These are phyloP conservation scores for Phanerochaete carnosa DNA, from an alignment of 768 basidiomycete genomes.

Conservation along the genomic window DNA sequence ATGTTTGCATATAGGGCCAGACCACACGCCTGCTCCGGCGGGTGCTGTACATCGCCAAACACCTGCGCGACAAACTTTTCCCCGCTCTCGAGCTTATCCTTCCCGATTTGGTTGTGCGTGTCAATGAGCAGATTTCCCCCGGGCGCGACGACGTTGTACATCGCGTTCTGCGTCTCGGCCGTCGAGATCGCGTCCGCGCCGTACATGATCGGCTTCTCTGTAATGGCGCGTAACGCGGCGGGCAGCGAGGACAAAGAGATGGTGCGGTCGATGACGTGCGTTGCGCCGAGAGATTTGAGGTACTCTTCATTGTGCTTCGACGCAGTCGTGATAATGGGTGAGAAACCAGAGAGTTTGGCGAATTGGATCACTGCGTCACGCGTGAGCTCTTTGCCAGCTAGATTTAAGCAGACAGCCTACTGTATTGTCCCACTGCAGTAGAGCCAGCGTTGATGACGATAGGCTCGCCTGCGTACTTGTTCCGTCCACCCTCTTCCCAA, in stretches of 20 bases:
- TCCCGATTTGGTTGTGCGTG: conserved; percentile 6
- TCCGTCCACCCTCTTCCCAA: conserved; percentile 18
- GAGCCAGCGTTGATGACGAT: conserved; percentile 24
- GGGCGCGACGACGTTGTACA: conserved; percentile 20
- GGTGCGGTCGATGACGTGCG: conserved; percentile 24
- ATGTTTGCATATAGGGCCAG: conserved; percentile 17
- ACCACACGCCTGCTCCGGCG: conserved; percentile 11
- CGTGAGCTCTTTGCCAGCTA: conserved; percentile 5
- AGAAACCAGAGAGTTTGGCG: conserved; percentile 25
- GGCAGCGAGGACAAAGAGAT: background rate
- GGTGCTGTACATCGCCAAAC: conserved; percentile 11
- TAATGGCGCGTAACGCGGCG: conserved; percentile 8
- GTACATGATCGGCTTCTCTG: conserved; percentile 18
- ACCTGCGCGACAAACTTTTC: conserved; percentile 47
- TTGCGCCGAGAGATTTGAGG: conserved; percentile 25
- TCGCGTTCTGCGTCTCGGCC: conserved; percentile 20
- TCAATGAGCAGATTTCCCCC: conserved; percentile 18
- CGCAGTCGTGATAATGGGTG: conserved; percentile 28
- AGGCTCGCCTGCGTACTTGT: conserved; percentile 27
- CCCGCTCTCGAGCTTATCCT: conserved; percentile 27
- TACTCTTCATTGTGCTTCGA: conserved; percentile 20
- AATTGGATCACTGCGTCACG: conserved; percentile 18
- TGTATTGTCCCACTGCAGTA: conserved; percentile 23
- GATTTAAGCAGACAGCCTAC: background rate
- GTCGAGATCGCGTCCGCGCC: conserved; percentile 22